phyloP scores from a whole-genome alignment of 257 asterid genomes.

The Rubia yunnanensis region DNA sequence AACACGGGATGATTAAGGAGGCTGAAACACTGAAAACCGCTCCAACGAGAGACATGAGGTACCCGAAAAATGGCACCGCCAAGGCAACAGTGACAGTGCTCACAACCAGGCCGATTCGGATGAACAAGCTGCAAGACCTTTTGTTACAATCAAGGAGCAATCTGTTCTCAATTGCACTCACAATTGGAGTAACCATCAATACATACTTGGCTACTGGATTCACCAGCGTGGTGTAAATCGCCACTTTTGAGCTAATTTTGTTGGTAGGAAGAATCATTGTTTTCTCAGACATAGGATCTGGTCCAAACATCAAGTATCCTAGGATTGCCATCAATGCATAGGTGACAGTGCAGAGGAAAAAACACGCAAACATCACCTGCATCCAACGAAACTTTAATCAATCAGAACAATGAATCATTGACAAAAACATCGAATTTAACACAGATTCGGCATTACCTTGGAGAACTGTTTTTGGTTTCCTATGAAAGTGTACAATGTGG shows the following conservation, averaged over 20 bases:
- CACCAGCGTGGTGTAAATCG: constrained; percentile 66
- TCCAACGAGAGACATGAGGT: constrained; percentile 64
- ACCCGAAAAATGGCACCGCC: constrained; percentile 56
- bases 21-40: constrained; percentile 55
- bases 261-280: constrained; percentile 57
- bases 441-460: constrained; percentile 31
- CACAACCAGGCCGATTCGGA: constrained; percentile 40
- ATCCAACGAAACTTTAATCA: not conserved
- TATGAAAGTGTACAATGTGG: constrained; percentile 76
- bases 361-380: constrained; percentile 71
- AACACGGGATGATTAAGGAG: constrained; percentile 59
- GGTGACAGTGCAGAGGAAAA: constrained; percentile 42
- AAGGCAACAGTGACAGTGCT: constrained; percentile 63
- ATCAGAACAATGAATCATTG: too few relatives aligned
- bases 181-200: constrained; percentile 62
- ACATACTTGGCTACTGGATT: constrained; percentile 80
- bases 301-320: constrained; percentile 76
- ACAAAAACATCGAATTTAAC: too few relatives aligned
- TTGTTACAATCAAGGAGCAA: constrained; percentile 16
- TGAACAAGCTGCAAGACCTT: constrained; percentile 24
- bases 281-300: constrained; percentile 46
- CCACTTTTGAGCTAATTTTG: constrained; percentile 51
- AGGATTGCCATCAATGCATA: constrained; percentile 60
- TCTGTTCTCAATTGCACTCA: constrained; percentile 39
- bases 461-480: constrained; percentile 57